A percentile compares a stretch with the other conserved stretches of the same genome.
Evolutionary conservation across 2,329 filamentous ascomycete species (phyloP).

Genomic region (Trichoderma endophyticum): DNA sequence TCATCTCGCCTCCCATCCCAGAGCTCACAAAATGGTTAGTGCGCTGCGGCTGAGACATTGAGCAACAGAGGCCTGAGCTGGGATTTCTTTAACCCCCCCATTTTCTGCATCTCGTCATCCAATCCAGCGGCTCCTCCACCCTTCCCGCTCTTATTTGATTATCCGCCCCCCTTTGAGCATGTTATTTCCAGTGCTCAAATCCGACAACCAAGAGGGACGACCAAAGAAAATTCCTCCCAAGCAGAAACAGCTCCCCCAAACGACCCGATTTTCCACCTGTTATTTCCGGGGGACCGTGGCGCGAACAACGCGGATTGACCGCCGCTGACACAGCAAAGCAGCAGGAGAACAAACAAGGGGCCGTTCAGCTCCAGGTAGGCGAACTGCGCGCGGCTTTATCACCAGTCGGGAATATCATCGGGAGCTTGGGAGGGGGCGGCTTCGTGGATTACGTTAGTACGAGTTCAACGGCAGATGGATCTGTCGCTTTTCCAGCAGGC

Average conservation of each 20-base stretch:
- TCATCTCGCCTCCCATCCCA: not conserved
- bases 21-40: not conserved
- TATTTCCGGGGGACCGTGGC: constrained; percentile 8
- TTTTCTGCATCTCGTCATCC: not conserved
- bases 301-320: not conserved
- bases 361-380: not conserved
- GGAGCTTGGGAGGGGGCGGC: not conserved
- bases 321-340: not conserved
- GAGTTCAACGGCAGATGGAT: constrained; percentile 22
- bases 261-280: not conserved
- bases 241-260: not conserved
- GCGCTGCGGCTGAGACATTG: constrained; percentile 12
- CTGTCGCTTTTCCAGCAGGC: constrained; percentile 27
- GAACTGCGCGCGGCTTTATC: not conserved
- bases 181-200: constrained; percentile 30
- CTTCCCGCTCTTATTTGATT: constrained; percentile 14
- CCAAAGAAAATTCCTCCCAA: constrained; percentile 1
- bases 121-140: not conserved
- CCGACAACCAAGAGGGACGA: constrained; percentile 10
- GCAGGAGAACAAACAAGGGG: not conserved
- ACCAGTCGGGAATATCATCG: constrained; percentile 15
- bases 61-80: not conserved
- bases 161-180: not conserved
- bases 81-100: not conserved
- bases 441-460: constrained; percentile 4